phyloP scores from a whole-genome alignment of 352 stramenopile genomes.

The Poterioochromonas sp. region DNA sequence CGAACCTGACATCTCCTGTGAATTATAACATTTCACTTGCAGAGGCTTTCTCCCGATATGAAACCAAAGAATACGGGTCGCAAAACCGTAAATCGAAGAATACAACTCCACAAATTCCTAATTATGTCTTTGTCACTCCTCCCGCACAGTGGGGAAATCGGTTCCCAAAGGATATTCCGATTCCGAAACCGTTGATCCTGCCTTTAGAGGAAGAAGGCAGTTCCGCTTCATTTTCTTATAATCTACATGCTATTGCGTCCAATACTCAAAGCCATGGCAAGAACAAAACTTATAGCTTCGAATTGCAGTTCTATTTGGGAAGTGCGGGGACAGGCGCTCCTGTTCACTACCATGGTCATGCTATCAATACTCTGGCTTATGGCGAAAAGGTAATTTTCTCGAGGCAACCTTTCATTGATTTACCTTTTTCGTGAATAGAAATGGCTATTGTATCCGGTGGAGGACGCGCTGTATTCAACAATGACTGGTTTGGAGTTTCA shows the following conservation, averaged over 20 bases:
- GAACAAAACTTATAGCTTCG: background rate
- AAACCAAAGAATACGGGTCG: background rate
- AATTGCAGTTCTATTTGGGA: slow-evolving; percentile 25
- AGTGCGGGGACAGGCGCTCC: background rate
- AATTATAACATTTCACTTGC: background rate
- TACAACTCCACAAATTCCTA: background rate
- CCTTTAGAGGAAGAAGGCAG: background rate
- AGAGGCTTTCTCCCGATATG: background rate
- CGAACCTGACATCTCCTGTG: background rate
- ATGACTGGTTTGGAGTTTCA: background rate
- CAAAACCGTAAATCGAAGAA: background rate
- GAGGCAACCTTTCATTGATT: background rate
- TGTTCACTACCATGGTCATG: slow-evolving; percentile 11
- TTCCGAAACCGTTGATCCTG: background rate
- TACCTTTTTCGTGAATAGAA: background rate
- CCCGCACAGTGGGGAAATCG: background rate
- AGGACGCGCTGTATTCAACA: background rate
- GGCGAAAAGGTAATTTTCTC: slow-evolving; percentile 10
- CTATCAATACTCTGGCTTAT: slow-evolving; percentile 18
- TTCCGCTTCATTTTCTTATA: background rate
- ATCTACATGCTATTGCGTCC: too few relatives aligned
- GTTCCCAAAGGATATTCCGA: background rate
- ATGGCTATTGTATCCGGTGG: background rate
- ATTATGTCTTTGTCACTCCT: background rate
- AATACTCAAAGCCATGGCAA: background rate